phyloP scores from a whole-genome alignment of 805 yeast species.

The Myxozyma lipomycoides region DNA sequence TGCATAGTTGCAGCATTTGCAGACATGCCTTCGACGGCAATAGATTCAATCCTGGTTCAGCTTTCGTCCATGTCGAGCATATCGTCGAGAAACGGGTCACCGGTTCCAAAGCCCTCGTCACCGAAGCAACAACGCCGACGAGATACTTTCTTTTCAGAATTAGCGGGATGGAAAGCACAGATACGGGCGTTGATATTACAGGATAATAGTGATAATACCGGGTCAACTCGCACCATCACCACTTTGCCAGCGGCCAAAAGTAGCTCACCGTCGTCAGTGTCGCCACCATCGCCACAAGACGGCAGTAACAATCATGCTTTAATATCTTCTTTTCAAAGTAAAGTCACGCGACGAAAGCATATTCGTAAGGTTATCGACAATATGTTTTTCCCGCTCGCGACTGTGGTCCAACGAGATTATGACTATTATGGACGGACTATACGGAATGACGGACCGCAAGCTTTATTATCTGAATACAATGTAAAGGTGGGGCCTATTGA shows the following conservation, averaged over 20 bases:
- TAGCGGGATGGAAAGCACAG: conserved; percentile 11
- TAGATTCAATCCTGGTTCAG: neutral
- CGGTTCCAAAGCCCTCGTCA: conserved; percentile 1
- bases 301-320: conserved; percentile 2
- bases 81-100: neutral
- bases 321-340: conserved; percentile 10
- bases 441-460: neutral
- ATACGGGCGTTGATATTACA: neutral
- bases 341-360: conserved; percentile 10
- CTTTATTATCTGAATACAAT: neutral
- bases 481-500: too few species aligned
- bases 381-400: conserved; percentile 8
- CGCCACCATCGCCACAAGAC: neutral
- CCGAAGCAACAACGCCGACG: conserved; percentile 8
- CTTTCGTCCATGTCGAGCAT: conserved; percentile 2
- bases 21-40: neutral
- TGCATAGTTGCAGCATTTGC: conserved; percentile 12
- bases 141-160: conserved; percentile 14
- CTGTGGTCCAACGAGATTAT: neutral
- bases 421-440: neutral
- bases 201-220: neutral
- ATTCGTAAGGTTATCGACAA: conserved; percentile 15
- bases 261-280: neutral
- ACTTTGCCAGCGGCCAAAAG: neutral
- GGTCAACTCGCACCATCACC: conserved; percentile 1